Evolutionary conservation across 805 yeast species (phyloP).

Genomic region (Pichia scutulata): DNA sequence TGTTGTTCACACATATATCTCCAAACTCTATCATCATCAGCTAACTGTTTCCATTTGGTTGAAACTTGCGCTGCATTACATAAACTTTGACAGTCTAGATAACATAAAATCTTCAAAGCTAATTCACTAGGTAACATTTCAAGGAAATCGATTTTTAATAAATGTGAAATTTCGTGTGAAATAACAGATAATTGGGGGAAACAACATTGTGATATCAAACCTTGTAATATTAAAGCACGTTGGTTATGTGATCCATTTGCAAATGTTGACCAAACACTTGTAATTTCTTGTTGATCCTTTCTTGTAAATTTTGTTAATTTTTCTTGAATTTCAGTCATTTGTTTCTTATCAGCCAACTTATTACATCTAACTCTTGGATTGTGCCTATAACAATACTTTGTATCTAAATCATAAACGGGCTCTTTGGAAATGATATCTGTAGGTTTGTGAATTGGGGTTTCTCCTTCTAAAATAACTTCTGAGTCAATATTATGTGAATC

Average conservation of each 20-base stretch:
- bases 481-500: neutral
- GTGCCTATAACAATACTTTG: conserved; percentile 82
- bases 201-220: conserved; percentile 83
- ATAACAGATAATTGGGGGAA: conserved; percentile 89
- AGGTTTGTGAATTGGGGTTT: neutral
- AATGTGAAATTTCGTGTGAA: conserved; percentile 65
- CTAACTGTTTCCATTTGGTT: conserved; percentile 75
- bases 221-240: conserved; percentile 71
- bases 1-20: conserved; percentile 98
- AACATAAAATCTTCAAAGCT: conserved; percentile 76
- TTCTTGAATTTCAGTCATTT: conserved; percentile 57
- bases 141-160: conserved; percentile 85
- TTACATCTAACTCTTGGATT: conserved; percentile 80
- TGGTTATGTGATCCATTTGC: conserved; percentile 64
- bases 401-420: conserved; percentile 39
- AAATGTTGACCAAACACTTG: conserved; percentile 79
- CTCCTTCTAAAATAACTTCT: neutral
- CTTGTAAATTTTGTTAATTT: conserved; percentile 51
- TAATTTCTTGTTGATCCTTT: conserved; percentile 69
- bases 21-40: conserved; percentile 97
- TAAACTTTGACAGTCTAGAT: conserved; percentile 85
- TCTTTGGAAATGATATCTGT: neutral
- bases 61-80: conserved; percentile 93
- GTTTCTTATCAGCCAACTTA: conserved; percentile 54
- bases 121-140: conserved; percentile 80